Conservation (phyloP, 768 basidiomycete genomes). For the Termitomyces sp. region DNA sequence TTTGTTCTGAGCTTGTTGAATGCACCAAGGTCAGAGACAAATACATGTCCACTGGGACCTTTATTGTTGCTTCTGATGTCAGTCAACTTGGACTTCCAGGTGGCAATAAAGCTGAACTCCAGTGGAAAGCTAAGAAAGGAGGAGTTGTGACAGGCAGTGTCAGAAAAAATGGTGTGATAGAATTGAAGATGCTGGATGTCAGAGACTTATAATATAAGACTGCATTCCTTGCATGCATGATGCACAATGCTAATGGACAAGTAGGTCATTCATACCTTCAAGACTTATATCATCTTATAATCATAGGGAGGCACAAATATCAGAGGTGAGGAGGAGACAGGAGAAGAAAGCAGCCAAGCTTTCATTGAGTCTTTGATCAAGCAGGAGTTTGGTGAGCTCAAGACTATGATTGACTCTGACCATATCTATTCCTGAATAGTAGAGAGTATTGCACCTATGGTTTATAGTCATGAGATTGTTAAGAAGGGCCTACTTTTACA, state of each 20-base stretch:
- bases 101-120: slow-evolving; percentile 86
- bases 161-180: slow-evolving; percentile 82
- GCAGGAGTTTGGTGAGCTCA: slow-evolving; percentile 93
- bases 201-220: slow-evolving; percentile 97
- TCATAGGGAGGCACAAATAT: slow-evolving; percentile 77
- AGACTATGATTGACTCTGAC: slow-evolving; percentile 88
- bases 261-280: slow-evolving; percentile 40
- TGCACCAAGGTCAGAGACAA: slow-evolving; percentile 99
- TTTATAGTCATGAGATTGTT: slow-evolving; percentile 98
- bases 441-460: slow-evolving; percentile 93
- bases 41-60: slow-evolving; percentile 95
- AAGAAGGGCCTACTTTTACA: slow-evolving; percentile 96
- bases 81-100: slow-evolving; percentile 93
- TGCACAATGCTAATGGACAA: slow-evolving; percentile 81
- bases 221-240: slow-evolving; percentile 98
- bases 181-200: slow-evolving; percentile 91
- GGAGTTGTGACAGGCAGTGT: slow-evolving; percentile 55
- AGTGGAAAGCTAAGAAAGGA: slow-evolving; percentile 74
- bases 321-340: slow-evolving; percentile 81
- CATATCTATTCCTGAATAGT: slow-evolving; percentile 94
- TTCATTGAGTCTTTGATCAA: slow-evolving; percentile 88
- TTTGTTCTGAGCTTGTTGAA: slow-evolving; percentile 93
- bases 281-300: slow-evolving; percentile 3
- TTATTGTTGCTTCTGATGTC: slow-evolving; percentile 98
- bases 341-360: slow-evolving; percentile 72